Evolutionary conservation across 352 stramenopile species (phyloP).

Genomic region (Phytophthora syringae): DNA sequence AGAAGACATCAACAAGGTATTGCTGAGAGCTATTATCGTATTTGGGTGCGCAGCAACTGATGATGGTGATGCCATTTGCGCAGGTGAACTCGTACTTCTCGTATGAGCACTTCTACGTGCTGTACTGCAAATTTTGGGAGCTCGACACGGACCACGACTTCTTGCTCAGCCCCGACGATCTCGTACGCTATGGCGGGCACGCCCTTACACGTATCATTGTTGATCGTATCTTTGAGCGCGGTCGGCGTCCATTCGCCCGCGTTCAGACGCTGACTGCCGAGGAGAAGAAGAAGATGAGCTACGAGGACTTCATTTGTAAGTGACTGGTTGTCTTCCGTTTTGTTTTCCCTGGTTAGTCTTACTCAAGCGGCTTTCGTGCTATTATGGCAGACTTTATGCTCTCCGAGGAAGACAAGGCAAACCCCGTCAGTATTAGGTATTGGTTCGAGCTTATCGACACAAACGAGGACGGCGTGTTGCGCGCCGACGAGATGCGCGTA

Average conservation of each 20-base stretch:
- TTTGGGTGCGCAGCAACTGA: background rate
- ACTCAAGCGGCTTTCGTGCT: background rate
- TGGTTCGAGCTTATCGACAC: conserved; percentile 99
- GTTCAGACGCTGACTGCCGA: conserved; percentile 76
- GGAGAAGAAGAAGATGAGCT: conserved; percentile 92
- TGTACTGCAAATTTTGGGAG: conserved; percentile 99
- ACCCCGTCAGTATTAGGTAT: conserved; percentile 95
- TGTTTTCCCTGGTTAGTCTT: background rate
- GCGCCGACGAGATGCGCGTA: conserved; percentile 95
- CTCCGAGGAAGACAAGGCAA: conserved; percentile 99
- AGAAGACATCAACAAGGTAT: conserved; percentile 99
- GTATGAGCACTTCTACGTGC: conserved; percentile 99
- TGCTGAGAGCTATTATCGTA: background rate
- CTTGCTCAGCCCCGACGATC: conserved; percentile 80
- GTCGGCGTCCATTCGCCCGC: conserved; percentile 80
- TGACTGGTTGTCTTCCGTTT: background rate
- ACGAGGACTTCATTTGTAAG: conserved; percentile 92
- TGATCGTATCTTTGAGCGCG: conserved; percentile 88
- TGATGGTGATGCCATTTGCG: background rate
- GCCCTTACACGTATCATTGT: conserved; percentile 88
- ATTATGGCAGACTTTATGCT: conserved; percentile 96
- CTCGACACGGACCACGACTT: conserved; percentile 95
- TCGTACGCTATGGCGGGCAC: conserved; percentile 86
- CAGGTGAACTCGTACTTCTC: conserved; percentile 96
- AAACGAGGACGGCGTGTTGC: conserved; percentile 97